A percentile compares a stretch with the other conserved stretches of the same genome.
Evolutionary conservation across 345 rosid species (phyloP).

Genomic region (Luvunga scandens): DNA sequence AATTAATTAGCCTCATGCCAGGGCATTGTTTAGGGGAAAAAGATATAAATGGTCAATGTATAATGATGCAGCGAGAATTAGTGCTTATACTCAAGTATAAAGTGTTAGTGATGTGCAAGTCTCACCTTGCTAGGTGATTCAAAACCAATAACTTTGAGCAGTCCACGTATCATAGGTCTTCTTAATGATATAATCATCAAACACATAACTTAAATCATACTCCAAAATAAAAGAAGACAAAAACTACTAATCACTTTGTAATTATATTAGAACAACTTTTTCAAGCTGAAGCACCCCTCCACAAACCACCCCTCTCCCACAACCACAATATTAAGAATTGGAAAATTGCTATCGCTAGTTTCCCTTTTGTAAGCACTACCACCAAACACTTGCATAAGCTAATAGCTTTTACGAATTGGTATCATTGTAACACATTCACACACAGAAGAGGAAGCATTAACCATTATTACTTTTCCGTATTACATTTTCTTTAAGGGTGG

Average conservation of each 20-base stretch:
- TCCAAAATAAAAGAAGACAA: neutral
- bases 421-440: neutral
- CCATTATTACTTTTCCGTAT: too few relatives aligned
- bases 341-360: neutral
- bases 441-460: too few relatives aligned
- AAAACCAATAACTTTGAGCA: neutral
- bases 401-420: neutral
- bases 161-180: neutral
- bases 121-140: conserved; percentile 4
- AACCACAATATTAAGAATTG: neutral
- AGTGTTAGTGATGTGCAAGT: conserved; percentile 1
- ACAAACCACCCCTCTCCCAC: too few relatives aligned
- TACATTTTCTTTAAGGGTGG: neutral
- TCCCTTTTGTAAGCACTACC: neutral
- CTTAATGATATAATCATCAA: conserved; percentile 5
- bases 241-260: neutral
- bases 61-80: conserved; percentile 10
- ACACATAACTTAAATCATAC: conserved; percentile 11
- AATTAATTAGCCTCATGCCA: neutral
- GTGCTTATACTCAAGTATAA: conserved; percentile 15
- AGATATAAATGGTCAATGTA: neutral
- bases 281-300: neutral
- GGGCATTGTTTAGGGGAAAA: neutral
- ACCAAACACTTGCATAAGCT: neutral
- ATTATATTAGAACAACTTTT: neutral